phyloP scores from a whole-genome alignment of 2,329 filamentous ascomycete genomes.

The Pseudogymnoascus sp. region DNA sequence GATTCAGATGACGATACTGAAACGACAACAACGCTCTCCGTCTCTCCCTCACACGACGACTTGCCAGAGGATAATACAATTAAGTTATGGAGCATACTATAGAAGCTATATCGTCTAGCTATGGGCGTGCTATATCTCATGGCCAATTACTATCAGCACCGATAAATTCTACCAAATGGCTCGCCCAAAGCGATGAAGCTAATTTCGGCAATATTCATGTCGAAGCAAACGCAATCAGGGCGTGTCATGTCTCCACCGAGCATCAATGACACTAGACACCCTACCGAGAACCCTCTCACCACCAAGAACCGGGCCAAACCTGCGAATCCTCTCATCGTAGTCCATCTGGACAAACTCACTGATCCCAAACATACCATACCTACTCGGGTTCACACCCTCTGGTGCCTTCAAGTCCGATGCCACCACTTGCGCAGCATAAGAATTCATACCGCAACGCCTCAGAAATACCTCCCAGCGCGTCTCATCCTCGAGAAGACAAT shows the following conservation, averaged over 20 bases:
- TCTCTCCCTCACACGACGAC: not conserved
- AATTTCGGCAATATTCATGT: not conserved
- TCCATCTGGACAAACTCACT: constrained; percentile 52
- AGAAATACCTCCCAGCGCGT: constrained; percentile 63
- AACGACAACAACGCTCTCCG: not conserved
- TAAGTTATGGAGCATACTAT: constrained; percentile 39
- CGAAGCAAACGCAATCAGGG: constrained; percentile 16
- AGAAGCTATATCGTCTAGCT: constrained; percentile 8
- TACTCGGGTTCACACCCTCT: constrained; percentile 18
- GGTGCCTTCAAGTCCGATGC: constrained; percentile 40
- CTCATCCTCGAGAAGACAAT: constrained; percentile 46
- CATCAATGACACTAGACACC: constrained; percentile 46
- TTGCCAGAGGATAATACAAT: constrained; percentile 36
- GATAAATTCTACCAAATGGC: not conserved
- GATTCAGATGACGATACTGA: constrained; percentile 14
- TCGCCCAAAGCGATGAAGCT: not conserved
- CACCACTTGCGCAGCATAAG: constrained; percentile 62
- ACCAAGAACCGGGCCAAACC: constrained; percentile 48
- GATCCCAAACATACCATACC: constrained; percentile 36
- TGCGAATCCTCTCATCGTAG: constrained; percentile 38
- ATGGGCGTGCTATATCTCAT: not conserved
- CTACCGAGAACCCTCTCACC: constrained; percentile 45
- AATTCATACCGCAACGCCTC: constrained; percentile 59
- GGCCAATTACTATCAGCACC: constrained; percentile 9
- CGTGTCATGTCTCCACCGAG: constrained; percentile 33